These are phyloP conservation scores for Dissoconium aciculare DNA, from an alignment of 2,329 filamentous ascomycete species.

Conservation along the genomic window DNA sequence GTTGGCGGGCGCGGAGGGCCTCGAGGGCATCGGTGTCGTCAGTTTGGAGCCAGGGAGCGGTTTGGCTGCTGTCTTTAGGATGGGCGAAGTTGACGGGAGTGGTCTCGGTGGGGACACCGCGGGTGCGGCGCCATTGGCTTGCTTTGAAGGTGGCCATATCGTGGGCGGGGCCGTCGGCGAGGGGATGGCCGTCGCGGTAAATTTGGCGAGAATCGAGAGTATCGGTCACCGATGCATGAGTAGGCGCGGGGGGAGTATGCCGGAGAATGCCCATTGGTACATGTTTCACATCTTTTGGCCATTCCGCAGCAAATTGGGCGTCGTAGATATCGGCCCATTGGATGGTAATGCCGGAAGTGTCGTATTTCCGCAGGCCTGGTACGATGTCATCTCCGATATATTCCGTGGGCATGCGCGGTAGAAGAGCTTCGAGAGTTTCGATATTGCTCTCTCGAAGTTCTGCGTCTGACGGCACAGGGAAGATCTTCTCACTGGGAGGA, in stretches of 20 bases:
- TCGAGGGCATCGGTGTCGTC: too few species aligned
- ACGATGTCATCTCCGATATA: too few species aligned
- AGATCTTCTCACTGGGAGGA: too few species aligned
- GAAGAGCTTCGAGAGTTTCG: background rate
- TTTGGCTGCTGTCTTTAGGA: too few species aligned
- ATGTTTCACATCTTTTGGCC: conserved; percentile 22
- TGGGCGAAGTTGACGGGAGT: too few species aligned
- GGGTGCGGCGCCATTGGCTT: too few species aligned
- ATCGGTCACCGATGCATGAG: background rate
- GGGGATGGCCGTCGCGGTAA: background rate
- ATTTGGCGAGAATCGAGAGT: background rate
- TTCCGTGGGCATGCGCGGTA: background rate
- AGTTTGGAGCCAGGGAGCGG: too few species aligned
- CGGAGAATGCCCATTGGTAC: conserved; percentile 17
- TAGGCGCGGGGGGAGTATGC: conserved; percentile 9
- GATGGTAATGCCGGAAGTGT: conserved; percentile 20
- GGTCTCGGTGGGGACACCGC: too few species aligned
- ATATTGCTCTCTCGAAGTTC: background rate
- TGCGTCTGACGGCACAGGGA: too few species aligned
- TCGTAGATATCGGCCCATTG: conserved; percentile 26
- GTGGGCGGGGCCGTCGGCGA: background rate
- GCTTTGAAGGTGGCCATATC: background rate
- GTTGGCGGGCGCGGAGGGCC: too few species aligned
- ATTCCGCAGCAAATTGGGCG: conserved; percentile 23
- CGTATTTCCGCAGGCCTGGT: too few species aligned